Percentiles rank a stretch among this genome's conserved stretches.
phyloP scores from a whole-genome alignment of 2,329 filamentous ascomycete species.

The Fusarium armeniacum region DNA sequence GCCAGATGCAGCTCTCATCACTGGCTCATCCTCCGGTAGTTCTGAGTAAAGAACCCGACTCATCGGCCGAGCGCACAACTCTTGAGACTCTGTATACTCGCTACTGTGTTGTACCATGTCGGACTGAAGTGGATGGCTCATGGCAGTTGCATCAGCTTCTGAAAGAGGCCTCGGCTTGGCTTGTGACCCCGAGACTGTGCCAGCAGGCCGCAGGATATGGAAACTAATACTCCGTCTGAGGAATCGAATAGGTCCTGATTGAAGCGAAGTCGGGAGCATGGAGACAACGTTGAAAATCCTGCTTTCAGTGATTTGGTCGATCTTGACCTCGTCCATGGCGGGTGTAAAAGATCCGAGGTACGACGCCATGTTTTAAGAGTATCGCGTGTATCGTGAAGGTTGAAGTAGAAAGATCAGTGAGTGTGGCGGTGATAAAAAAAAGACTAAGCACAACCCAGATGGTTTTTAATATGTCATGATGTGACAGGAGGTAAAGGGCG shows the following conservation, averaged over 20 bases:
- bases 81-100: constrained; percentile 20
- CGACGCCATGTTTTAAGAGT: constrained; percentile 34
- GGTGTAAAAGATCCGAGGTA: constrained; percentile 37
- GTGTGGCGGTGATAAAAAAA: not conserved
- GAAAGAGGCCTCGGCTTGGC: constrained; percentile 41
- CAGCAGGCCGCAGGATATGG: constrained; percentile 42
- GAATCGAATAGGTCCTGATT: constrained; percentile 65
- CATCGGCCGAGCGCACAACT: constrained; percentile 38
- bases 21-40: constrained; percentile 38
- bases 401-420: not conserved
- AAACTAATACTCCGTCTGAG: constrained; percentile 60
- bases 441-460: constrained; percentile 3
- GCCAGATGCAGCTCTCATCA: constrained; percentile 50
- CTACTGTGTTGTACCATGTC: constrained; percentile 33
- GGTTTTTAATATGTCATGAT: constrained; percentile 26
- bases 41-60: constrained; percentile 49
- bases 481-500: not conserved
- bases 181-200: constrained; percentile 27
- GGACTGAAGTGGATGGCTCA: constrained; percentile 21
- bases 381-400: not conserved
- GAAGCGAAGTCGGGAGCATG: constrained; percentile 67
- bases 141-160: constrained; percentile 35
- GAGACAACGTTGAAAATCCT: constrained; percentile 65
- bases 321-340: constrained; percentile 49
- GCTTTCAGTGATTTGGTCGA: constrained; percentile 53